Base-by-base conservation (phyloP, 768 basidiomycete species). In the Sporobolomyces phaffii region DNA sequence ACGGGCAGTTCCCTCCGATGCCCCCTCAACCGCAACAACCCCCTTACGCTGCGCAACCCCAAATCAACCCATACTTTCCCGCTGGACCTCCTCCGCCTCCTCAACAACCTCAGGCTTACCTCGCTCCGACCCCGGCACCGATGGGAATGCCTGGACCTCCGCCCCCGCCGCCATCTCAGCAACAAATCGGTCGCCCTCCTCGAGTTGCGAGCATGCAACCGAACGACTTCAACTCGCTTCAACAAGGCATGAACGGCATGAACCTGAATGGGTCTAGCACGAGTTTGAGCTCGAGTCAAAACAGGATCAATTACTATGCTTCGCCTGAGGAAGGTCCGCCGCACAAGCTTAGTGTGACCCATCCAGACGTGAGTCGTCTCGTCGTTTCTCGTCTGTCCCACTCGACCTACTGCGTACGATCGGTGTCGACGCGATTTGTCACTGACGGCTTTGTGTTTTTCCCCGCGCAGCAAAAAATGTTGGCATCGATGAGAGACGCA, bases 241-340 rank as follows among this genome's bases (percentile, higher is more conserved):
- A 59, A 36, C n/a, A 47, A 29, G 66, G 61, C 1, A 59, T 68
- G 43, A 61, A 59, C 28, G 48, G 43, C 26, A n/a, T 68, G 43
- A 62, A 20, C 22, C n/a, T 68, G 26, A 61, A 43, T 8, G 56
- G 56, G 13, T 31, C 56, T 38, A 44, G 11, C 15, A 8, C 34
- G 9, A 28, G 36, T 33, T 26, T 41, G n/a, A 38, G 8, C 5
- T 28, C 54, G 28, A 41, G 24, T 18, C 29, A 34, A 34, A 18
- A 61, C 6, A n/a, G n/a, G n/a, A 47, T 59, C 33, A 70, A 53
- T 47, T 67, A 66, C 47, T 70, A 70, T 34, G 57, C 65, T 6
- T 60, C 59, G 20, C 65, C 61, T 22, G 65, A 66, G 43, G 69
- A 70, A 31, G 69, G 69, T 10, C 69, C 69, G 20, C 69, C 69